phyloP scores from a whole-genome alignment of 257 asterid species.

The Solanum medicagineum region DNA sequence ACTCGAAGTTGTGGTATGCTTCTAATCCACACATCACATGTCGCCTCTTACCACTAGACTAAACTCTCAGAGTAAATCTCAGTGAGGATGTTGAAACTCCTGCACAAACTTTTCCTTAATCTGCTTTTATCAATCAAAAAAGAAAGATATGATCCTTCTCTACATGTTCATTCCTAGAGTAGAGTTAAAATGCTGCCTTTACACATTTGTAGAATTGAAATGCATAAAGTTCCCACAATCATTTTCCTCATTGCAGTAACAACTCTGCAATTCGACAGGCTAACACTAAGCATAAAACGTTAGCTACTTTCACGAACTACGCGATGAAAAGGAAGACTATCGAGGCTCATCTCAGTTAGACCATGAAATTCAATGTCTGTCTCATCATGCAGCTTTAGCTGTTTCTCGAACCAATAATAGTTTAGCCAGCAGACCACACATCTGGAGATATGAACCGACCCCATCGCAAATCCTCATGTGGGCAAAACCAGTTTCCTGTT shows the following conservation, averaged over 20 bases:
- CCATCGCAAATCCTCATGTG: constrained; percentile 99
- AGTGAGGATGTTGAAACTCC: neutral
- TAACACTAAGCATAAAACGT: neutral
- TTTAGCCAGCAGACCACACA: constrained; percentile 83
- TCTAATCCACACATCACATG: neutral
- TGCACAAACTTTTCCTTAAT: neutral
- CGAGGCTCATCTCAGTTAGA: neutral
- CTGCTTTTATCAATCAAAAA: neutral
- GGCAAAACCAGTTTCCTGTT: constrained; percentile 89
- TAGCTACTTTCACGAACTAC: neutral
- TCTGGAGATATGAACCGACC: constrained; percentile 91
- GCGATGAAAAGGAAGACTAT: neutral
- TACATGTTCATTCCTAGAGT: neutral
- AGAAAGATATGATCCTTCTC: neutral
- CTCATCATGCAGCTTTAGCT: constrained; percentile 51
- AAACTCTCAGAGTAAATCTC: neutral
- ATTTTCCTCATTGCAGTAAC: neutral
- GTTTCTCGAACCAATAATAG: constrained; percentile 60
- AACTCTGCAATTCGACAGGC: neutral
- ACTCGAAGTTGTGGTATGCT: neutral
- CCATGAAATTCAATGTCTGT: neutral
- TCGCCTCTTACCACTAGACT: neutral
- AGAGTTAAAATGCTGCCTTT: neutral
- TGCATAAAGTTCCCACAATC: neutral
- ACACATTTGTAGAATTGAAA: neutral